Evolutionary conservation across 192 early-diverging fungal species (phyloP), one percentile per base, ranked within the genome.

Genomic region (Podila clonocystis): DNA sequence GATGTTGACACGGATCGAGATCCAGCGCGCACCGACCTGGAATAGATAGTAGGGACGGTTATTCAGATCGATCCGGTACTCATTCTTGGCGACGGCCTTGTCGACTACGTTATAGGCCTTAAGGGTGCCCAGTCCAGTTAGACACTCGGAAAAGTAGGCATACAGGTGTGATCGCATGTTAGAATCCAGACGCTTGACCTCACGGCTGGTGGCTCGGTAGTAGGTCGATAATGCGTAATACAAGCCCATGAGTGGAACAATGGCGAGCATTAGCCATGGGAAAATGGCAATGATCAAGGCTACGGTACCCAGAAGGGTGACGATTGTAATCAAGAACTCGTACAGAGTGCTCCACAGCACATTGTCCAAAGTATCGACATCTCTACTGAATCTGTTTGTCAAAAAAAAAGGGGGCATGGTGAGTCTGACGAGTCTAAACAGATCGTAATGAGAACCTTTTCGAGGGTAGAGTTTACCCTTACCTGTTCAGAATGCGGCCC

Each of bases 121-220:
- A 58, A 97, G 95, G 9, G 94, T 95, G 5, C 91, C 68, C 0
- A 94, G 68, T 1, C 96, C 96, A 20, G 85, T 85, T 3, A 95
- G 75, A 0, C 90, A 88, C 64, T 95, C 93, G 33, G 89, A 72
- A 65, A 96, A 89, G 63, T 92, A 91, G 0, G 95, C 84, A 65
- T 93, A 95, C 0, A 97, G 82, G 1, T 94, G 92, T 13, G 91
- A 91, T n/a, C 93, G 85, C 11, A 93, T 82, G 5, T 91, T 86
- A 3, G 94, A 92, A 63, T 95, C 94, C 4, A 97, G 74, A 17
- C 93, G 91, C 68, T 94, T 95, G 26, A 97, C 63, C 74, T 97
- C 95, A 36, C 94, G 90, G 0, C 91, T 93, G 1, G 91, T 91
- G 17, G 89, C 63, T 11, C 92, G 85, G 75, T 96, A 97, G 36